Base-by-base conservation (phyloP, 2,329 filamentous ascomycete species). In the Arachnomyces sp. region DNA sequence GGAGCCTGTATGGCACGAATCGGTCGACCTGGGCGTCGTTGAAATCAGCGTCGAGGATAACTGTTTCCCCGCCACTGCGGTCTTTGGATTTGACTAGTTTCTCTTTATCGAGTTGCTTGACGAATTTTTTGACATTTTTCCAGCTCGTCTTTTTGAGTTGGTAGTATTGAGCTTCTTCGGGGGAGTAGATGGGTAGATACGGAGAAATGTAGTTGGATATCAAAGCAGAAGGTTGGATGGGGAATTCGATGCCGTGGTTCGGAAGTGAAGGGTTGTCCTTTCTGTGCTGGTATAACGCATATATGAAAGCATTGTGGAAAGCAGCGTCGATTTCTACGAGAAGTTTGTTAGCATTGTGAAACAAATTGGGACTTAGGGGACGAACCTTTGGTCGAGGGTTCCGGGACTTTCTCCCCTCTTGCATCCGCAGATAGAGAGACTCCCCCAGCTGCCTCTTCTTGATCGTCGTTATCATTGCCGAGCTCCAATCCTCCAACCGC, bases 121-220 rank as follows among this genome's bases (percentile, higher is more conserved):
- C 73, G 55, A 83, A 82, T 49, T 81, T 83, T 53, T 77, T 79
- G 44, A 79, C 72, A 45, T 76, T 82, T 61, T 83, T 83, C 76
- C 76, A 82, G 45, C 74, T 79, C 2, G 78, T 79, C 60, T 82
- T 83, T 54, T 82, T 83, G 58, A 83, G 80, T 48, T 79, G 76
- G 38, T 79, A 72, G 44, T 68, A 76, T 41, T 72, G 72, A 2
- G 68, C 66, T 51, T 77, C 70, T 14, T 71, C 65, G 4, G 74
- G 62, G 8, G 70, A 74, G 54, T 71, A 72, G 14, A 75, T 69
- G 2, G 79, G 79, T 2, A 84, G 68, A 50, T 77, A 81, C 1
- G 80, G 80, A n/a, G 80, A 76, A 14, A 82, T 71, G 40, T 83
- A 67, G 39, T 71, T 74, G 7, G 77, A 71, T 56, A 83, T 77